Base-by-base conservation (phyloP, 768 basidiomycete genomes). In the button mushroom (Agaricus bisporus) region DNA sequence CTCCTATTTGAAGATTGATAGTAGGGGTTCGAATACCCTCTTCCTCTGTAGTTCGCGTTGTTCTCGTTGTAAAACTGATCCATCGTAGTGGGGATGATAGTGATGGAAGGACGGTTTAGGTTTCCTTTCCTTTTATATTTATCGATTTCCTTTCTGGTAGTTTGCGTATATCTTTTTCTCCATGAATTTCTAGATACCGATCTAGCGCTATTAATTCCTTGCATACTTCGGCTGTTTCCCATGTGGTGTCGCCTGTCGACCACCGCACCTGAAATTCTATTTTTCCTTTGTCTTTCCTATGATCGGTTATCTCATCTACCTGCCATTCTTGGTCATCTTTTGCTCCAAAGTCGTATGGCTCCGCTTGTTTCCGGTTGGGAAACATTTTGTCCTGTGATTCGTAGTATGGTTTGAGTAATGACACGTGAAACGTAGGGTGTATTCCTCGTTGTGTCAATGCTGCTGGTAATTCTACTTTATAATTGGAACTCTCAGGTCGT, bases 261-360 rank as follows among this genome's bases (percentile, higher is more conserved):
- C 70, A 73, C 4, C 58, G 22, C 0, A 73, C 60, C 11, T 66
- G 55, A 41, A 69, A 66, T 26, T 62, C 54, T 0, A 70, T 5
- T 29, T 29, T 4, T 9, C 44, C 42, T 0, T 45, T 51, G 0
- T 49, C 46, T 15, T 63, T 64, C 15, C 51, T n/a, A 51, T 70
- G 65, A 0, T 56, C 62, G 1, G 65, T 29, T 0, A 76, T 65
- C 0, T 68, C 60, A 7, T 75, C 70, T 4, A 78, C 68, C 6
- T 67, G 56, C 63, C 64, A 73, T 56, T 78, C 72, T 0, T 63
- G 61, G 2, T 72, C 65, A 2, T 65, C 60, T 1, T 55, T 50
- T 0, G 49, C 56, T 0, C 74, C 68, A 49, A 74, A 71, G 56
- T 76, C 71, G 32, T 74, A 76, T n/a, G 66, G 65, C 18, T 64